A percentile compares a stretch with the other conserved stretches of the same genome.
phyloP scores from a whole-genome alignment of 208 protist species.

The Herpetomonas tarakana region DNA sequence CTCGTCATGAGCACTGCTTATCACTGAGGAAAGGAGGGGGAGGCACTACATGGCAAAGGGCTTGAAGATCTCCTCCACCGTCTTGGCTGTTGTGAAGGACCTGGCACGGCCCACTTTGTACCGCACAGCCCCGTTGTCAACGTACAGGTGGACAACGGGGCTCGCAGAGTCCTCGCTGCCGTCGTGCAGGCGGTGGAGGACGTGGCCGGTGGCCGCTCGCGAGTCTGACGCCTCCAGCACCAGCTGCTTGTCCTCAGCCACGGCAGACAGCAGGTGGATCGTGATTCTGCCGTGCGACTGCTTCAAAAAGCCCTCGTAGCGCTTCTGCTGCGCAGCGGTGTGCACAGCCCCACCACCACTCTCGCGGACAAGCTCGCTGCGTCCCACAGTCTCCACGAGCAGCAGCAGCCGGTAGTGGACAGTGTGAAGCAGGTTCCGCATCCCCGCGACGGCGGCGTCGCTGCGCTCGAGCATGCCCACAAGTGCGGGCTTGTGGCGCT shows the following conservation, averaged over 20 bases:
- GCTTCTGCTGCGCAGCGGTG: constrained; percentile 49
- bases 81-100: constrained; percentile 48
- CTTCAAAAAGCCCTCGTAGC: constrained; percentile 53
- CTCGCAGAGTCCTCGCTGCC: constrained; percentile 9
- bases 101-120: constrained; percentile 38
- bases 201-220: constrained; percentile 58
- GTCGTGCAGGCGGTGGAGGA: constrained; percentile 59
- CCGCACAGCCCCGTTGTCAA: constrained; percentile 67
- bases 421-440: constrained; percentile 33
- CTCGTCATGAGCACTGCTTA: no score
- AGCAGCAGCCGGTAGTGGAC: constrained; percentile 65
- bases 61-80: constrained; percentile 72
- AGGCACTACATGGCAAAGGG: constrained; percentile 5
- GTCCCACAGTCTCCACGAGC: constrained; percentile 60
- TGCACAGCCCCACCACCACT: constrained; percentile 36
- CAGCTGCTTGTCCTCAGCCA: constrained; percentile 72
- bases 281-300: constrained; percentile 71
- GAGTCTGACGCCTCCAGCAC: constrained; percentile 58
- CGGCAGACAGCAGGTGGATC: constrained; percentile 43
- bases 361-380: constrained; percentile 47
- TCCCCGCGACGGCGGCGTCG: neutral
- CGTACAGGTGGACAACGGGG: constrained; percentile 57
- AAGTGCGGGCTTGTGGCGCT: constrained; percentile 8
- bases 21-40: no score
- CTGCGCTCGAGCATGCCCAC: neutral